These are phyloP conservation scores for Biscogniauxia sp. DNA, from an alignment of 2,329 filamentous ascomycete species.

Conservation along the genomic window DNA sequence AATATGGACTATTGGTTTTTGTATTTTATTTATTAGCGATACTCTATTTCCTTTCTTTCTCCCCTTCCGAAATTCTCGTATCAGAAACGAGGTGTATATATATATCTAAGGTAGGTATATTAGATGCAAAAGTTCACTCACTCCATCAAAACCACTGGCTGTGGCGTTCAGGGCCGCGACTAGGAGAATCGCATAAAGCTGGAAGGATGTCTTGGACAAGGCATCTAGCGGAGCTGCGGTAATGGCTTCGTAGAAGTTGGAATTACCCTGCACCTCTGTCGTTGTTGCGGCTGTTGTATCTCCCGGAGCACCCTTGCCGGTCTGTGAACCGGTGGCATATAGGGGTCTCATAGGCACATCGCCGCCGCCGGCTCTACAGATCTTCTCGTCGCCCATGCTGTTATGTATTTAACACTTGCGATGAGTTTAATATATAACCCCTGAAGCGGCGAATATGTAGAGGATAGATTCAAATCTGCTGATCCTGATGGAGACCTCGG, in stretches of 20 bases:
- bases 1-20: slow-evolving; percentile 22
- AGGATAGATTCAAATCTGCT: too few relatives aligned
- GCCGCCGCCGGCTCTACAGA: not conserved
- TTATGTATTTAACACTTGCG: too few relatives aligned
- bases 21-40: not conserved
- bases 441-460: too few relatives aligned
- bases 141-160: slow-evolving; percentile 38
- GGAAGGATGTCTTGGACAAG: slow-evolving; percentile 35
- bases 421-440: too few relatives aligned
- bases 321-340: not conserved
- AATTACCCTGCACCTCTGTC: slow-evolving; percentile 28
- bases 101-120: not conserved
- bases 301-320: not conserved
- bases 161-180: slow-evolving; percentile 38
- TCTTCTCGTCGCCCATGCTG: not conserved
- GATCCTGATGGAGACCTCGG: too few relatives aligned
- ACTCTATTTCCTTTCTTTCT: too few relatives aligned
- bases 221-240: slow-evolving; percentile 30
- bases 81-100: not conserved
- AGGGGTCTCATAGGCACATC: not conserved
- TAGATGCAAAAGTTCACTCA: slow-evolving; percentile 17
- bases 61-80: too few relatives aligned
- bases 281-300: slow-evolving; percentile 12
- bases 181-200: slow-evolving; percentile 37
- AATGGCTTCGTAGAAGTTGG: slow-evolving; percentile 28